These are phyloP conservation scores for Penicillium sp. DNA, from an alignment of 2,329 filamentous ascomycete genomes.

Conservation along the genomic window DNA sequence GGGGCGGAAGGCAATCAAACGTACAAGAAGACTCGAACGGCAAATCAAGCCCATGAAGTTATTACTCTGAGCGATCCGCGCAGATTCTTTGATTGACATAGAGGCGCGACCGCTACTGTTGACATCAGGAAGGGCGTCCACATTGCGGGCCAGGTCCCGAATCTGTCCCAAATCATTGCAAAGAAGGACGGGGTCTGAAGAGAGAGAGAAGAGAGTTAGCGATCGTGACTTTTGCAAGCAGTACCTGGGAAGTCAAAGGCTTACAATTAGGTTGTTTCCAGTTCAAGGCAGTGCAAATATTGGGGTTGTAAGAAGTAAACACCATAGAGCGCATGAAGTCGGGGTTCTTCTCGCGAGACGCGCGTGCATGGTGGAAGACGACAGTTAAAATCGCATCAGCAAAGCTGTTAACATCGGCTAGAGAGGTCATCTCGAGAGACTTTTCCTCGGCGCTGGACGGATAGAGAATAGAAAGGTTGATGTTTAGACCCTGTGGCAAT, in stretches of 20 bases:
- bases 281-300: slow-evolving; percentile 89
- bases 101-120: slow-evolving; percentile 69
- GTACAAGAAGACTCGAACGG: slow-evolving; percentile 79
- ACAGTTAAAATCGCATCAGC: slow-evolving; percentile 80
- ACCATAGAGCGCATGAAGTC: slow-evolving; percentile 82
- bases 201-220: slow-evolving; percentile 1
- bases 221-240: background rate
- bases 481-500: slow-evolving; percentile 76
- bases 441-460: slow-evolving; percentile 75
- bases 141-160: slow-evolving; percentile 40
- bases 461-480: slow-evolving; percentile 91
- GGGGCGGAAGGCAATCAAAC: slow-evolving; percentile 34
- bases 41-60: slow-evolving; percentile 98
- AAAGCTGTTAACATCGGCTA: slow-evolving; percentile 80
- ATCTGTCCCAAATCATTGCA: slow-evolving; percentile 81
- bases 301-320: slow-evolving; percentile 89
- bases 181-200: slow-evolving; percentile 80
- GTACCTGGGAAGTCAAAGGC: slow-evolving; percentile 27
- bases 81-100: slow-evolving; percentile 90
- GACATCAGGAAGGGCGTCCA: slow-evolving; percentile 45
- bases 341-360: slow-evolving; percentile 64
- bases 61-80: slow-evolving; percentile 88
- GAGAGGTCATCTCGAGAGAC: slow-evolving; percentile 67
- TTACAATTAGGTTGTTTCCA: slow-evolving; percentile 98
- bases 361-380: slow-evolving; percentile 87